These are phyloP conservation scores for Clavispora phyllophila DNA, from an alignment of 805 yeast species.

Conservation along the genomic window DNA sequence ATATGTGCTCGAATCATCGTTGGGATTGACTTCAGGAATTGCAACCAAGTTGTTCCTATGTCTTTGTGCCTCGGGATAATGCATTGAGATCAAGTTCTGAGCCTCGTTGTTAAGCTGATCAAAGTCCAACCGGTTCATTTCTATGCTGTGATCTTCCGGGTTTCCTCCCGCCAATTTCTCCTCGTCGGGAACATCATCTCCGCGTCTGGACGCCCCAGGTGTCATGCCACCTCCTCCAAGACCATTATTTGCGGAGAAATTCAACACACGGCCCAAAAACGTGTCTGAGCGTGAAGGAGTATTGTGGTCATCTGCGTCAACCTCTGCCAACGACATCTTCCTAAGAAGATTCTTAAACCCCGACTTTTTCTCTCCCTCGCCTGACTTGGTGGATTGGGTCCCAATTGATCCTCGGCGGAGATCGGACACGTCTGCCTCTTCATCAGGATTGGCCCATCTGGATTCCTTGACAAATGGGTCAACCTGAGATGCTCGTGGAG, in stretches of 20 bases:
- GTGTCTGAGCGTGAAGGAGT: conserved; percentile 30
- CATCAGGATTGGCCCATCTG: conserved; percentile 23
- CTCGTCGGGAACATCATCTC: conserved; percentile 18
- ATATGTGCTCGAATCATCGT: conserved; percentile 1
- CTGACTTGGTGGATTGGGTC: conserved; percentile 10
- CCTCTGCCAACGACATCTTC: conserved; percentile 32
- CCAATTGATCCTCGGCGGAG: conserved; percentile 7
- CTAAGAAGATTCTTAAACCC: conserved; percentile 20
- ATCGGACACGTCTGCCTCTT: conserved; percentile 8
- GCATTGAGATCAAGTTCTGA: conserved; percentile 46
- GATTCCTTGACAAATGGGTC: conserved; percentile 1
- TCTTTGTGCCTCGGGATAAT: conserved; percentile 26
- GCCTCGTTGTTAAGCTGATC: conserved; percentile 49
- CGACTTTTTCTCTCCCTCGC: conserved; percentile 16
- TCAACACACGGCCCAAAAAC: conserved; percentile 34
- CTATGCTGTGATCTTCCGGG: conserved; percentile 34
- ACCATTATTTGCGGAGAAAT: conserved; percentile 18
- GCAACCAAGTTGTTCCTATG: not conserved
- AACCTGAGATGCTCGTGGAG: not conserved
- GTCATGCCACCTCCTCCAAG: conserved; percentile 39
- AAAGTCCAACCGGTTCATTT: conserved; percentile 39
- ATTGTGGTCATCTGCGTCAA: conserved; percentile 7
- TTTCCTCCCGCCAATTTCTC: conserved; percentile 16
- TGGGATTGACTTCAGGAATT: conserved; percentile 1
- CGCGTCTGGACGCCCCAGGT: conserved; percentile 30